Base-by-base conservation (phyloP, 345 rosid genomes). In the Eucalyptus caleyi region DNA sequence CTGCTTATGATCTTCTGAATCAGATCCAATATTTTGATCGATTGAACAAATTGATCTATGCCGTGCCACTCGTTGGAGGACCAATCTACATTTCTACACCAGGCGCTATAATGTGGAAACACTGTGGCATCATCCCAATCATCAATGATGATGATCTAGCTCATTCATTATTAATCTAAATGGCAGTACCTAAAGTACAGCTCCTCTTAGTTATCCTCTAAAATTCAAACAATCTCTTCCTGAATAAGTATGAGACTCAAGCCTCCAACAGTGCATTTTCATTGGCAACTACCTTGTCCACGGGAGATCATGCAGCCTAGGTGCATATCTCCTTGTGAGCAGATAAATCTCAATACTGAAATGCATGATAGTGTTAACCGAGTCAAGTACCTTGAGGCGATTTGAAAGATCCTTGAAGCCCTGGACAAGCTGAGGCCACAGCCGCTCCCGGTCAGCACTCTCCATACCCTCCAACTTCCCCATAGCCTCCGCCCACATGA, bases 401-500 rank as follows among this genome's bases (percentile, higher is more conserved):
- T 93, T 93, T 7, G 99, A 97, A 88, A 97, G 98, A 93, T 98
- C 98, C 93, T 96, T 98, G 90, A 98, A 97, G 89, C 99, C 99
- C 87, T 94, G 97, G 90, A 96, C 97, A 94, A 97, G 99, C 93
- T 98, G 98, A 90, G 99, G 99, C 99, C 99, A 98, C 62, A 98
- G 92, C 80, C 99, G 98, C 91, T 97, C 99, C 59, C 99, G 92
- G 87, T 97, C 98, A 32, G 93, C 88, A 87, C 96, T 95, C 89
- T 97, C 99, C 99, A 98, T 97, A 51, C 99, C 99, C 93, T 97
- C 99, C 86, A 98, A 94, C 91, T 97, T 98, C 45, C 94, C 93
- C 97, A 96, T 96, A 30, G 99, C 97, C 94, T 98, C 99, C 14
- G 96, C 97, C 99, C 99, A 98, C 99, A 96, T 96, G 69, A 96